Base-by-base conservation (phyloP, 2,329 filamentous ascomycete genomes). In the Zasmidium cellare region DNA sequence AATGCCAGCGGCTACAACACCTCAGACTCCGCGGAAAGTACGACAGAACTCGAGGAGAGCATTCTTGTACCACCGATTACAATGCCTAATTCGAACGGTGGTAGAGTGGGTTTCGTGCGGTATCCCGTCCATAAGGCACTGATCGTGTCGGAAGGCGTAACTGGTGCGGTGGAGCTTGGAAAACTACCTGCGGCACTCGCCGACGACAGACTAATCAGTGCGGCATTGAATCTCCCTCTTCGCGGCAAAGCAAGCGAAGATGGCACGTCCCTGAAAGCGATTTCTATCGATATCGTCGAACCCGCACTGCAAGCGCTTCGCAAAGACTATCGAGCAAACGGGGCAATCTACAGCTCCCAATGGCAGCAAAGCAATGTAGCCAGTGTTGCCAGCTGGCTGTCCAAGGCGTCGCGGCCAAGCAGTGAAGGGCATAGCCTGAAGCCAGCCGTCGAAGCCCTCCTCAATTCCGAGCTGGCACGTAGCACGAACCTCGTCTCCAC, bases 121-220 rank as follows among this genome's bases (percentile, higher is more conserved):
- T 91, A 91, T 46, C 92, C 93, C 0, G 91, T 97, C 1, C 93
- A 97, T 71, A 90, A 87, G 70, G 85, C 88, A 0, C 75, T 97
- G 16, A 67, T 97, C 9, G 82, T 96, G 9, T 87, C 86, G 0
- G 82, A 90, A 50, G 92, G 91, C 0, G 76, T 96, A 2, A 77
- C 84, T 53, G 91, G 89, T 7, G 84, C 88, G 1, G 79, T 87
- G 3, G 78, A 82, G 1, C 82, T 74, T 72, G 70, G 77, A 47
- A 65, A 72, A 41, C 72, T 79, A 62, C 72, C 72, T 16, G 68
- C 71, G 46, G 67, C 71, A 31, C 61, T 68, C 19, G 45, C 67
- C 2, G 62, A 69, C 25, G 59, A 57, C 9, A 55, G 76, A 74
- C 60, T 82, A 83, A 67, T 79, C 73, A 66, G 82, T 76, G 52